Conservation (phyloP, 345 rosid genomes). For the Populus davidiana region DNA sequence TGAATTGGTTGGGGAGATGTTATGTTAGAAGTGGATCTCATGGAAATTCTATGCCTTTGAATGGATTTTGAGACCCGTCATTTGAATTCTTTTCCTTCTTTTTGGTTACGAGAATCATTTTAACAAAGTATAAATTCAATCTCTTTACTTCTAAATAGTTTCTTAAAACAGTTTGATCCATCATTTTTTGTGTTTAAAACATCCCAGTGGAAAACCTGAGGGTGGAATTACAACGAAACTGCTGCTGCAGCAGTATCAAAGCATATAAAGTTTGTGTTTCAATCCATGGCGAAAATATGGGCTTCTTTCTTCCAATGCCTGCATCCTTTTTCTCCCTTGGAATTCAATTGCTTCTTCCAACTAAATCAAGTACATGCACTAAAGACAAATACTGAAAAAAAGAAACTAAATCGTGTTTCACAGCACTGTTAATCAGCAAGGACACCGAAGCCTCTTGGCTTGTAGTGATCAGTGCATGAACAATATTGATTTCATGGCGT, state of each 20-base stretch:
- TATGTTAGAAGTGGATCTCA: neutral
- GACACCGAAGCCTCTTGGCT: neutral
- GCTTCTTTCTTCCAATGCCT: neutral
- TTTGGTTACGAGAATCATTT: no score
- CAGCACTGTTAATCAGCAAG: no score
- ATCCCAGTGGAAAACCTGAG: neutral
- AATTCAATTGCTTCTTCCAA: neutral
- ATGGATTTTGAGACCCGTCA: neutral
- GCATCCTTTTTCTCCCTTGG: neutral
- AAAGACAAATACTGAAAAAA: neutral
- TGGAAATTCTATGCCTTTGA: neutral
- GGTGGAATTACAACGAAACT: neutral
- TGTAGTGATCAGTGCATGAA: conserved; percentile 3
- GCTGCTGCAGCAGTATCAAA: neutral
- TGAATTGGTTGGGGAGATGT: neutral
- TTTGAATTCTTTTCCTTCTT: no score
- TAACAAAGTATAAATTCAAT: no score
- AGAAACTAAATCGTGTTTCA: neutral
- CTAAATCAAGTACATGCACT: neutral
- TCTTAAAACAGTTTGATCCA: no score
- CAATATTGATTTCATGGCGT: conserved; percentile 10
- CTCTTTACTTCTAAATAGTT: no score
- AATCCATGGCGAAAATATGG: no score
- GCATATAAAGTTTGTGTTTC: neutral
- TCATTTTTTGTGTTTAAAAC: neutral